A percentile compares a stretch with the other conserved stretches of the same genome.
These are phyloP conservation scores for Puccinia polysora DNA, from an alignment of 1,284 basidiomycete genomes.

Conservation along the genomic window DNA sequence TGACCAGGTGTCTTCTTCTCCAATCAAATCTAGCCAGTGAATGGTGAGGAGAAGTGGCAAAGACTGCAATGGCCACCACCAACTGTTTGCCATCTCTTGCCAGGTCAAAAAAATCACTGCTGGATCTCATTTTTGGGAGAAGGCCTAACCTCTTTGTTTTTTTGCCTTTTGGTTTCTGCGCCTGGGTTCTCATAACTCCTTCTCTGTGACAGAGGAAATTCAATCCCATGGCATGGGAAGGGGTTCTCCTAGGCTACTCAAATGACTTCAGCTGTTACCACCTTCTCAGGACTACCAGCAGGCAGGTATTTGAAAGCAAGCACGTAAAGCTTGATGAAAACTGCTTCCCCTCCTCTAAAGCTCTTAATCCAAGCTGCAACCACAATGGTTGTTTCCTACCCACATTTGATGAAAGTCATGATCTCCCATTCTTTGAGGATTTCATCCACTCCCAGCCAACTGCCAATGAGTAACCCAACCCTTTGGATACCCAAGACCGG, in stretches of 20 bases:
- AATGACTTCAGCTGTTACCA: background rate
- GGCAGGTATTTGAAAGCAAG: background rate
- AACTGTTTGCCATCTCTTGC: background rate
- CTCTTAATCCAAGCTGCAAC: background rate
- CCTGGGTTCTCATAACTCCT: background rate
- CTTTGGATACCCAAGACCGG: too few relatives aligned
- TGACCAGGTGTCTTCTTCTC: background rate
- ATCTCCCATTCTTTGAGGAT: background rate
- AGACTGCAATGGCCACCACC: background rate
- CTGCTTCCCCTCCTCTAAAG: background rate
- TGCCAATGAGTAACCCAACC: too few relatives aligned
- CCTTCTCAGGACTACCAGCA: background rate
- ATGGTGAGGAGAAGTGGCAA: background rate
- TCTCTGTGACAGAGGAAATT: background rate
- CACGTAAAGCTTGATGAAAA: background rate
- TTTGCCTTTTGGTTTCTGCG: background rate
- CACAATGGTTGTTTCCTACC: background rate
- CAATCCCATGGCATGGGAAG: background rate
- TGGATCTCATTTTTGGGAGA: background rate
- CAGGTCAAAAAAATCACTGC: background rate
- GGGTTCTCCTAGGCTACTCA: background rate
- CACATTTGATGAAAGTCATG: background rate
- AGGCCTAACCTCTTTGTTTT: background rate
- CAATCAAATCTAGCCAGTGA: background rate
- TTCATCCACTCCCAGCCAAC: too few relatives aligned